phyloP scores from a whole-genome alignment of 345 rosid species.

The Barbarea vulgaris region DNA sequence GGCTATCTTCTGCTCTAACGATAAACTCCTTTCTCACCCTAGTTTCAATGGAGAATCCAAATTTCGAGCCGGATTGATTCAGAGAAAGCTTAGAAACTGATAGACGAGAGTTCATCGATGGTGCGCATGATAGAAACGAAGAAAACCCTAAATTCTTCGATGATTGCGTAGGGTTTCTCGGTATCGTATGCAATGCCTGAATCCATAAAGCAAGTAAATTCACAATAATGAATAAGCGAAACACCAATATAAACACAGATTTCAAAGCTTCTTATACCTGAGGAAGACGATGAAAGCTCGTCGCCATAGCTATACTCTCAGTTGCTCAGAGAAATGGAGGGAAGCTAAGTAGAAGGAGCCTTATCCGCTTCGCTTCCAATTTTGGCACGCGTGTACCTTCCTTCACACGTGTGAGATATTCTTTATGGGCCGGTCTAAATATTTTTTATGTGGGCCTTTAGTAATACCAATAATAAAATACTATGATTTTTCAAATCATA shows the following conservation, averaged over 20 bases:
- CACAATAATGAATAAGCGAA: not conserved
- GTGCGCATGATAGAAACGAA: conserved; percentile 42
- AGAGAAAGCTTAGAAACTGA: conserved; percentile 44
- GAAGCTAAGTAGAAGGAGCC: conserved; percentile 12
- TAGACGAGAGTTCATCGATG: conserved; percentile 33
- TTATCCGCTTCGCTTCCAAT: conserved; percentile 37
- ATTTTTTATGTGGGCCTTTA: conserved; percentile 8
- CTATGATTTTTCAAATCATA: not conserved
- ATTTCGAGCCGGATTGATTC: conserved; percentile 38
- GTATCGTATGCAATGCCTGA: conserved; percentile 58
- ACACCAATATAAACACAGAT: not conserved
- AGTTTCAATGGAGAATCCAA: conserved; percentile 35
- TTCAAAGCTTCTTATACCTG: conserved; percentile 36
- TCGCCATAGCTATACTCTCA: conserved; percentile 47
- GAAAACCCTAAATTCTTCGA: conserved; percentile 53
- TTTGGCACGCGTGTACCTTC: not conserved
- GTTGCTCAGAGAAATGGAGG: conserved; percentile 15
- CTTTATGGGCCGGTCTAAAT: conserved; percentile 2
- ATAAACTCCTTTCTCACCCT: conserved; percentile 46
- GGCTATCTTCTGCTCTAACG: conserved; percentile 62
- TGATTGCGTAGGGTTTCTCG: conserved; percentile 48
- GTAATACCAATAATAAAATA: not conserved
- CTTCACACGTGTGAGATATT: not conserved
- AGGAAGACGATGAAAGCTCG: conserved; percentile 60
- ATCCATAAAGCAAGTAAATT: not conserved